These are phyloP conservation scores for Candida frijolesensis DNA, from an alignment of 1,139 yeast genomes.

Conservation along the genomic window DNA sequence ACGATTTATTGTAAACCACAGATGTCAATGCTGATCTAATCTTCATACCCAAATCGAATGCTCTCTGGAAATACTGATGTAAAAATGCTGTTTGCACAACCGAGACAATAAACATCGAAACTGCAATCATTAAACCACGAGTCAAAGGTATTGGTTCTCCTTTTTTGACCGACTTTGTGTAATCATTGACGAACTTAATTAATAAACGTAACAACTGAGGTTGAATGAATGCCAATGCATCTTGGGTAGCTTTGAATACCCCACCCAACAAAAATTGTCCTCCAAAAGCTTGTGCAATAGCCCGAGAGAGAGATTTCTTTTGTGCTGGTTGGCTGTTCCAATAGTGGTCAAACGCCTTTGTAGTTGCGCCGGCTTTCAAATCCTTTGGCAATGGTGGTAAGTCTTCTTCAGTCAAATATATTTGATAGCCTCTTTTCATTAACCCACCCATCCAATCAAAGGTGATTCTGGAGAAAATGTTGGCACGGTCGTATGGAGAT, in stretches of 20 bases:
- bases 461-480: slow-evolving; percentile 75
- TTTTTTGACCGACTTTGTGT: slow-evolving; percentile 44
- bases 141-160: slow-evolving; percentile 60
- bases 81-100: slow-evolving; percentile 79
- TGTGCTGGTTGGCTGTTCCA: slow-evolving; percentile 55
- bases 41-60: slow-evolving; percentile 89
- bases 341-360: slow-evolving; percentile 52
- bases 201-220: slow-evolving; percentile 80
- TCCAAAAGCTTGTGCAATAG: slow-evolving; percentile 73
- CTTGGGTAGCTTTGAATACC: slow-evolving; percentile 76
- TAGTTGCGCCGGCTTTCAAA: slow-evolving; percentile 55
- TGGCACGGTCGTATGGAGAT: slow-evolving; percentile 78
- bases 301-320: slow-evolving; percentile 66
- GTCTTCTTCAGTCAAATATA: slow-evolving; percentile 73
- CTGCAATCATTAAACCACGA: slow-evolving; percentile 80
- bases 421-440: slow-evolving; percentile 81
- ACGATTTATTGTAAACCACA: slow-evolving; percentile 76
- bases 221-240: slow-evolving; percentile 79
- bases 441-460: slow-evolving; percentile 92
- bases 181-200: slow-evolving; percentile 82
- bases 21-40: slow-evolving; percentile 80
- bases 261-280: slow-evolving; percentile 70
- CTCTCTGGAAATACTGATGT: slow-evolving; percentile 91
- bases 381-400: slow-evolving; percentile 77
- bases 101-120: slow-evolving; percentile 82